Conservation (phyloP, 108 stramenopile species). For the Aurantiochytrium sp. region DNA sequence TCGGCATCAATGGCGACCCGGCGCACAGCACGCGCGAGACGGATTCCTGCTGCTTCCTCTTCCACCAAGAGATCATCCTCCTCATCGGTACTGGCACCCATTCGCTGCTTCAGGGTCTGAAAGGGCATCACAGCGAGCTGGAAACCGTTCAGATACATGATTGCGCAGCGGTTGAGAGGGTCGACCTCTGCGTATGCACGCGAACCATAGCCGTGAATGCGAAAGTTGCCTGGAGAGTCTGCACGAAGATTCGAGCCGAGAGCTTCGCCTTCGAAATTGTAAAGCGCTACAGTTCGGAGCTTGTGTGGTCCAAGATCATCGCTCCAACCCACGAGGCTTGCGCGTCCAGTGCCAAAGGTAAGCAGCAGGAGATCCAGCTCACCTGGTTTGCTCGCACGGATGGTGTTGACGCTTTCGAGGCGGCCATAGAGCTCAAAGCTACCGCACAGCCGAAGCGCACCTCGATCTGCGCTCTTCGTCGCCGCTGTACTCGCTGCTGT, state of each 20-base stretch:
- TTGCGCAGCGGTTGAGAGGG: neutral
- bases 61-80: neutral
- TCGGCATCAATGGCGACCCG: neutral
- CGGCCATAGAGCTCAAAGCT: neutral
- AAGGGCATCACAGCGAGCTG: slow-evolving; percentile 7
- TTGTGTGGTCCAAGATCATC: neutral
- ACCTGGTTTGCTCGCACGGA: neutral
- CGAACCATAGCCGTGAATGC: neutral
- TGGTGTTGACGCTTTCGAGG: neutral
- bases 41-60: neutral
- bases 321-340: neutral
- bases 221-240: neutral
- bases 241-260: neutral
- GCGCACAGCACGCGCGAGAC: neutral
- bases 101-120: neutral
- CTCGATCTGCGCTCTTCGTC: neutral
- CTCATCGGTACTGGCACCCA: neutral
- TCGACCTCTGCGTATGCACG: neutral
- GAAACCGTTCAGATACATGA: neutral
- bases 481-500: neutral
- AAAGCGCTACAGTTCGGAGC: neutral
- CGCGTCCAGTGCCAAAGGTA: neutral
- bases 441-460: neutral
- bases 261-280: neutral
- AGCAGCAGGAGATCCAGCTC: neutral